phyloP scores from a whole-genome alignment of 2,329 filamentous ascomycete species.

The Ophiostoma quercus region DNA sequence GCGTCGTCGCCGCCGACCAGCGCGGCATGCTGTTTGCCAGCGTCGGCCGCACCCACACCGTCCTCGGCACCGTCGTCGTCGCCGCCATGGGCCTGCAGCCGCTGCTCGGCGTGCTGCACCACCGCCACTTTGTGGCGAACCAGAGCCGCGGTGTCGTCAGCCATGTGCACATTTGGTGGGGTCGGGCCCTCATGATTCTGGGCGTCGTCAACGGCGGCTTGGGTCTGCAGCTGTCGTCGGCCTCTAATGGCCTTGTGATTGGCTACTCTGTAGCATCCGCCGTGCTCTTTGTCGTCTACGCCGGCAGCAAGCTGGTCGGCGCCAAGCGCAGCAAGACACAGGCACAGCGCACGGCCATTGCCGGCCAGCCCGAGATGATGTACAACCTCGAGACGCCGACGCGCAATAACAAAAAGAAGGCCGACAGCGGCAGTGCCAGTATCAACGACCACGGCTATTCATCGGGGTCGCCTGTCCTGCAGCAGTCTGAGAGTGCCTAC shows the following conservation, averaged over 20 bases:
- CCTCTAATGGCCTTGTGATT: conserved; percentile 41
- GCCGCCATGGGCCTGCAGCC: conserved; percentile 54
- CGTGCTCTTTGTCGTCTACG: conserved; percentile 45
- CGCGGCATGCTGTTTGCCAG: conserved; percentile 15
- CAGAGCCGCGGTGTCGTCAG: conserved; percentile 47
- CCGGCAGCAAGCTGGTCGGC: conserved; percentile 33
- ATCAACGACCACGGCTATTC: conserved; percentile 10
- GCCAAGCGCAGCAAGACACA: not conserved
- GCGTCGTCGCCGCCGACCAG: conserved; percentile 45
- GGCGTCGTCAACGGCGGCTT: conserved; percentile 61
- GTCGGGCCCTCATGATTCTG: conserved; percentile 52
- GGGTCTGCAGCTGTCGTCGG: conserved; percentile 48
- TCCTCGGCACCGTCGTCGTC: conserved; percentile 52
- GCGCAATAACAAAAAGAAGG: no score
- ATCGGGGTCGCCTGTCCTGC: conserved; percentile 14
- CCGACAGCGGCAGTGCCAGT: conserved; percentile 2
- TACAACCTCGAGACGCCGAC: not conserved
- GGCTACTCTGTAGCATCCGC: conserved; percentile 54
- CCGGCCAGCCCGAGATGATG: conserved; percentile 12
- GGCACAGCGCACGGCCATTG: not conserved
- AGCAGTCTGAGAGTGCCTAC: not conserved
- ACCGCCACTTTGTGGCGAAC: conserved; percentile 47
- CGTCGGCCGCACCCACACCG: conserved; percentile 43
- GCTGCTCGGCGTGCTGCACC: conserved; percentile 53
- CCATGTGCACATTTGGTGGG: conserved; percentile 58